Conservation (phyloP, 805 yeast genomes). For the Candida incommunis region DNA sequence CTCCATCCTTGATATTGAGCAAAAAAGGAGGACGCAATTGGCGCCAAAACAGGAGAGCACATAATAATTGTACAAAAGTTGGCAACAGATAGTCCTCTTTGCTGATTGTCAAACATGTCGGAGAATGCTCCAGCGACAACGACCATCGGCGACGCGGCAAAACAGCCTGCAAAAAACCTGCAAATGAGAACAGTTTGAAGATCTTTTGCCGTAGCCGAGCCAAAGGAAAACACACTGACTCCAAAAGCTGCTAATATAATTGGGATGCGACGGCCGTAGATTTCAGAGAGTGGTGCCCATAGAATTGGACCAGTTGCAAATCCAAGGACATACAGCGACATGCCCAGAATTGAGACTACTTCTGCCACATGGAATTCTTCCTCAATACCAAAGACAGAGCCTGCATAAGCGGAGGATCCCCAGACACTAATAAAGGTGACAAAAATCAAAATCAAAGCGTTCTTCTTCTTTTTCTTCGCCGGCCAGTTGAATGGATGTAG, state of each 20-base stretch:
- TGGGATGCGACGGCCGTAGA: slow-evolving; percentile 50
- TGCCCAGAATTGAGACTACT: slow-evolving; percentile 60
- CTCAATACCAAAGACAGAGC: slow-evolving; percentile 21
- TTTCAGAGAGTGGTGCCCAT: slow-evolving; percentile 83
- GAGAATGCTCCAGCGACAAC: slow-evolving; percentile 47
- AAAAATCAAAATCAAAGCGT: slow-evolving; percentile 5
- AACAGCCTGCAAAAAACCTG: slow-evolving; percentile 45
- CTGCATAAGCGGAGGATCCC: slow-evolving; percentile 35
- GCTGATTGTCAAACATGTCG: slow-evolving; percentile 36
- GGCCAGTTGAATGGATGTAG: slow-evolving; percentile 46
- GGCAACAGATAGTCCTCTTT: slow-evolving; percentile 40
- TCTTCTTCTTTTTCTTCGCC: slow-evolving; percentile 6
- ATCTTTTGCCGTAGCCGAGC: slow-evolving; percentile 36
- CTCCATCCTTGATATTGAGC: slow-evolving; percentile 37
- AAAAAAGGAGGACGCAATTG: not conserved
- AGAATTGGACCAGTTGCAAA: slow-evolving; percentile 86
- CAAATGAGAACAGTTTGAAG: slow-evolving; percentile 36
- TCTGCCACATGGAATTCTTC: slow-evolving; percentile 42
- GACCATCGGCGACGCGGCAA: slow-evolving; percentile 47
- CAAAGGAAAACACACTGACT: slow-evolving; percentile 29
- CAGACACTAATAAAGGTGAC: slow-evolving; percentile 2
- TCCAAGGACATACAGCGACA: slow-evolving; percentile 78
- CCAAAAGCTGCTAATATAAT: slow-evolving; percentile 21
- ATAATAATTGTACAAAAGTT: slow-evolving; percentile 31
- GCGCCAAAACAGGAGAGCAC: slow-evolving; percentile 31